Conservation (phyloP, 495 filamentous ascomycete genomes). For the Penicillium bovifimosum region DNA sequence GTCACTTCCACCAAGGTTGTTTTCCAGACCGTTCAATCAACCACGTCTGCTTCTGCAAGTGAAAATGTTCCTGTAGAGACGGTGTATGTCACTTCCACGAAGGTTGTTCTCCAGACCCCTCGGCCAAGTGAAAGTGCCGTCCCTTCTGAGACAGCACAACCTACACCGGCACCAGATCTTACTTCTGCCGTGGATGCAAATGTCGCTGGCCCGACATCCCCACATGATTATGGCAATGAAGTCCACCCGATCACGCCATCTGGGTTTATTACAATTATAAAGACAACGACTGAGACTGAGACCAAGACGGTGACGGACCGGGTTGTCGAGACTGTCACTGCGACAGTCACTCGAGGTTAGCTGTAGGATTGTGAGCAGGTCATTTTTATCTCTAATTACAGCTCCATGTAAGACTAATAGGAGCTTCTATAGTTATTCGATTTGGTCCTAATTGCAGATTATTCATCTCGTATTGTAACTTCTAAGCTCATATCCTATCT, state of each 20-base stretch:
- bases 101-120: slow-evolving; percentile 3
- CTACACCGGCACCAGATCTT: neutral
- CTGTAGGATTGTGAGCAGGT: neutral
- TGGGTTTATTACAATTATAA: slow-evolving; percentile 7
- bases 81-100: slow-evolving; percentile 7
- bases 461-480: neutral
- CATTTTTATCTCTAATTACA: neutral
- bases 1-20: neutral
- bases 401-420: neutral
- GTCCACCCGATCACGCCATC: slow-evolving; percentile 10
- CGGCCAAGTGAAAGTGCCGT: neutral
- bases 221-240: neutral
- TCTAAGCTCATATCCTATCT: no score
- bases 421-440: neutral
- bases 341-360: slow-evolving; percentile 5
- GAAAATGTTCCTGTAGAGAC: neutral
- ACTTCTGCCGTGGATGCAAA: neutral
- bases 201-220: neutral
- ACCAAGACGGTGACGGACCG: slow-evolving; percentile 10
- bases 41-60: neutral
- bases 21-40: neutral
- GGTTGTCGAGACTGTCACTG: slow-evolving; percentile 16
- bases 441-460: neutral
- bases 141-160: neutral
- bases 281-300: slow-evolving; percentile 7